phyloP scores from a whole-genome alignment of 139 green algal species.

The Chlorella ohadii region DNA sequence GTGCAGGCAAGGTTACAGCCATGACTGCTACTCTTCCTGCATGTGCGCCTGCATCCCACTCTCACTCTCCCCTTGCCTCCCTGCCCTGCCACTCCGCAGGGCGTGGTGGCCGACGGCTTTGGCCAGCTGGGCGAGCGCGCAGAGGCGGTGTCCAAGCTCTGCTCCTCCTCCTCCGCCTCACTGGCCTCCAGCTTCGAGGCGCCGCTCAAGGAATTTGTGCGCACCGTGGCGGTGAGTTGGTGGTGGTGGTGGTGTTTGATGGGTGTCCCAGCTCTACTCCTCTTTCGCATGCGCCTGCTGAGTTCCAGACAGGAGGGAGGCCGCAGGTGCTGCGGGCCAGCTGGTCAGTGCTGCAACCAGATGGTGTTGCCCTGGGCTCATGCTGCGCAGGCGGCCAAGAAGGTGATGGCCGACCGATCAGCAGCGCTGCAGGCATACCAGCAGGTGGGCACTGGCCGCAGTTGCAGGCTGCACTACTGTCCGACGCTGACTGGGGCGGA shows the following conservation, averaged over 20 bases:
- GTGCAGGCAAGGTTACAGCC: too few species aligned
- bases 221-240: slow-evolving; percentile 49
- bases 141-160: slow-evolving; percentile 16
- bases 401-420: slow-evolving; percentile 72
- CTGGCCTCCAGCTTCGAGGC: slow-evolving; percentile 77
- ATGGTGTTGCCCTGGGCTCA: too few species aligned
- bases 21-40: too few species aligned
- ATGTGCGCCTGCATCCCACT: background rate
- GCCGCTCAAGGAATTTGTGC: slow-evolving; percentile 86
- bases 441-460: slow-evolving; percentile 16
- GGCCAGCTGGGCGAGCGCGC: slow-evolving; percentile 46
- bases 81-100: slow-evolving; percentile 25
- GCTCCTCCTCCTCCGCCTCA: background rate
- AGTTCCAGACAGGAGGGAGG: too few species aligned
- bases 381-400: slow-evolving; percentile 59
- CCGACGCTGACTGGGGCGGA: too few species aligned
- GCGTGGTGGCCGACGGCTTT: slow-evolving; percentile 58
- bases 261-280: too few species aligned
- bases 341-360: too few species aligned
- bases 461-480: background rate
- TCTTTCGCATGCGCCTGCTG: too few species aligned
- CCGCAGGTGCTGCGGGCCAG: too few species aligned
- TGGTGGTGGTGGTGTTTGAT: too few species aligned
- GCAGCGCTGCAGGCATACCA: slow-evolving; percentile 58
- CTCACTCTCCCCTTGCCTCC: background rate